These are phyloP conservation scores for Russula lepida DNA, from an alignment of 768 basidiomycete genomes.

Conservation along the genomic window DNA sequence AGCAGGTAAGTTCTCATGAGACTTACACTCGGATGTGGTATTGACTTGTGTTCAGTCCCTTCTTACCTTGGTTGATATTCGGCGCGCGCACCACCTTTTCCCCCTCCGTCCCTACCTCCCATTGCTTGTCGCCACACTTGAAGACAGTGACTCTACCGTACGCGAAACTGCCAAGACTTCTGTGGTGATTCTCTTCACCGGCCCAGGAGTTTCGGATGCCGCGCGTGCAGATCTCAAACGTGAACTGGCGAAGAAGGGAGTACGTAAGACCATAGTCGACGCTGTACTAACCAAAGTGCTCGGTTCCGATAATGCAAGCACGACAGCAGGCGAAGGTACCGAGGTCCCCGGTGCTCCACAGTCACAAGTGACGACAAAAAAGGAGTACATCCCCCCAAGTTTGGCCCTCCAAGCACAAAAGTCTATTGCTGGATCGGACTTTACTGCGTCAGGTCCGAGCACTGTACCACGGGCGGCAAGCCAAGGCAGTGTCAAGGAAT, in stretches of 20 bases:
- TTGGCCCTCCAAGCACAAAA: conserved; percentile 49
- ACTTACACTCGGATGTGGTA: conserved; percentile 23
- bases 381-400: conserved; percentile 72
- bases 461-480: conserved; percentile 39
- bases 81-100: conserved; percentile 60
- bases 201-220: conserved; percentile 70
- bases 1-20: conserved; percentile 54
- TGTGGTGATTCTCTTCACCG: conserved; percentile 78
- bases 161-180: conserved; percentile 78
- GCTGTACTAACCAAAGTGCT: conserved; percentile 64
- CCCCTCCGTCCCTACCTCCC: conserved; percentile 77
- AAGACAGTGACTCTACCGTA: conserved; percentile 87
- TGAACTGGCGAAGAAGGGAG: conserved; percentile 75
- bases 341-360: conserved; percentile 44
- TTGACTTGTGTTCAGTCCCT: conserved; percentile 33
- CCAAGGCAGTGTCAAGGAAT: conserved; percentile 41
- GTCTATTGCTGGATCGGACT: conserved; percentile 25
- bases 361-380: conserved; percentile 29
- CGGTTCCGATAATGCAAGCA: conserved; percentile 32
- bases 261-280: conserved; percentile 83
- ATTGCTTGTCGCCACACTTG: conserved; percentile 72
- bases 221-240: conserved; percentile 93
- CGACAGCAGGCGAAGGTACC: conserved; percentile 46
- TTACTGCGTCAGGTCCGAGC: conserved; percentile 24
- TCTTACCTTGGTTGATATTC: conserved; percentile 61